These are phyloP conservation scores for Ambrosiella xylebori DNA, from an alignment of 2,329 filamentous ascomycete genomes.

Conservation along the genomic window DNA sequence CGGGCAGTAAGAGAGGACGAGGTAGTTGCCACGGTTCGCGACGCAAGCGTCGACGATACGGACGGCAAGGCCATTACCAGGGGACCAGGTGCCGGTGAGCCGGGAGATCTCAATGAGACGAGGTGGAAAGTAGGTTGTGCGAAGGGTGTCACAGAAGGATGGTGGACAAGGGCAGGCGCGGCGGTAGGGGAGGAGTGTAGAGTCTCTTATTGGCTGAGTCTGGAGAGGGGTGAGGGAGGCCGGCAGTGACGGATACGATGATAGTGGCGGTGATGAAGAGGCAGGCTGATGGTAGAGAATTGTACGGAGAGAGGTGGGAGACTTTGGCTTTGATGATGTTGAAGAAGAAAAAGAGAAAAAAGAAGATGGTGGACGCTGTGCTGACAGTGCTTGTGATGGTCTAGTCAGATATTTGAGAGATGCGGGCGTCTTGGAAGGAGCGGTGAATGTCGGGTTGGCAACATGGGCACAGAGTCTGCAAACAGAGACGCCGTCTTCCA, in stretches of 20 bases:
- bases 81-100: constrained; percentile 5
- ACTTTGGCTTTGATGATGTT: not conserved
- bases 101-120: constrained; percentile 6
- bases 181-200: not conserved
- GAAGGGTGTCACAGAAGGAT: not conserved
- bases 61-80: not conserved
- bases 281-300: not conserved
- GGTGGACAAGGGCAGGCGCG: constrained; percentile 1
- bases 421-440: too few species aligned
- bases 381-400: too few species aligned
- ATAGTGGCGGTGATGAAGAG: not conserved
- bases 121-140: not conserved
- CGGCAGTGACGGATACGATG: not conserved
- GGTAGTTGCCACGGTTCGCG: constrained; percentile 5
- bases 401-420: too few species aligned
- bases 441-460: too few species aligned
- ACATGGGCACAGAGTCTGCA: not conserved
- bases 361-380: not conserved
- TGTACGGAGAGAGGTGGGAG: not conserved
- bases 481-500: not conserved
- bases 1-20: constrained; percentile 3
- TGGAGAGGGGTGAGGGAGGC: not conserved
- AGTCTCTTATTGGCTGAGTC: not conserved
- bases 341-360: not conserved
- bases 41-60: constrained; percentile 2